Evolutionary conservation across 352 stramenopile genomes (phyloP).

Genomic region (Phytophthora vignae): DNA sequence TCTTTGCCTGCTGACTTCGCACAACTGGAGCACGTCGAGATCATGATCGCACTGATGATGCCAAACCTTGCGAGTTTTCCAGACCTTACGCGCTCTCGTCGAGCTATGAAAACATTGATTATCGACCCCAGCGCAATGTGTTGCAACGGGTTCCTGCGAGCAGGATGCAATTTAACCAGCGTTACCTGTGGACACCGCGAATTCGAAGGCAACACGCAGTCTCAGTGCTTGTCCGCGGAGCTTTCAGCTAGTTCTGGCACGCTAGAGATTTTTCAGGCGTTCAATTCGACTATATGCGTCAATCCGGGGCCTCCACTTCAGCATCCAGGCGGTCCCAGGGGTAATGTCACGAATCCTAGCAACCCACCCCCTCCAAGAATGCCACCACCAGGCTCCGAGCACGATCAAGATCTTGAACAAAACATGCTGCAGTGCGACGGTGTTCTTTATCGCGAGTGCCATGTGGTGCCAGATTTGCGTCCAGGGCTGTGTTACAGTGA

Average conservation of each 20-base stretch:
- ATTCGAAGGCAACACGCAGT: neutral
- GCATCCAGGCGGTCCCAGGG: no score
- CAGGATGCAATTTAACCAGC: conserved; percentile 35
- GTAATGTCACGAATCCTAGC: neutral
- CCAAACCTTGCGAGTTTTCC: conserved; percentile 26
- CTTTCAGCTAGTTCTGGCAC: conserved; percentile 14
- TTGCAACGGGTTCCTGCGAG: conserved; percentile 46
- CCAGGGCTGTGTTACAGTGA: conserved; percentile 42
- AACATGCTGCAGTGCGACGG: conserved; percentile 23
- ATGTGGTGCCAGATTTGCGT: neutral
- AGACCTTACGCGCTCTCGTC: conserved; percentile 25
- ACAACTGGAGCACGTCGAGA: conserved; percentile 31
- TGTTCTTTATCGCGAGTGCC: conserved; percentile 43
- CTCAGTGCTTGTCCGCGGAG: conserved; percentile 2
- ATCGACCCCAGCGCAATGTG: conserved; percentile 21
- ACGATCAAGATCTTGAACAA: conserved; percentile 11
- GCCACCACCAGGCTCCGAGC: neutral
- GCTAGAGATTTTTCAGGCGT: conserved; percentile 25
- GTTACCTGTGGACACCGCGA: conserved; percentile 12
- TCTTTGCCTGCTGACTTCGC: conserved; percentile 30
- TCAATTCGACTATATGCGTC: conserved; percentile 29
- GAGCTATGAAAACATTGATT: conserved; percentile 24
- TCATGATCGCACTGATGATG: conserved; percentile 28
- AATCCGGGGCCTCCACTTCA: neutral
- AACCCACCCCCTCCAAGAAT: neutral